Percentiles rank a stretch among this genome's conserved stretches.
Evolutionary conservation across 805 yeast genomes (phyloP).

Genomic region (Candida silvatica): DNA sequence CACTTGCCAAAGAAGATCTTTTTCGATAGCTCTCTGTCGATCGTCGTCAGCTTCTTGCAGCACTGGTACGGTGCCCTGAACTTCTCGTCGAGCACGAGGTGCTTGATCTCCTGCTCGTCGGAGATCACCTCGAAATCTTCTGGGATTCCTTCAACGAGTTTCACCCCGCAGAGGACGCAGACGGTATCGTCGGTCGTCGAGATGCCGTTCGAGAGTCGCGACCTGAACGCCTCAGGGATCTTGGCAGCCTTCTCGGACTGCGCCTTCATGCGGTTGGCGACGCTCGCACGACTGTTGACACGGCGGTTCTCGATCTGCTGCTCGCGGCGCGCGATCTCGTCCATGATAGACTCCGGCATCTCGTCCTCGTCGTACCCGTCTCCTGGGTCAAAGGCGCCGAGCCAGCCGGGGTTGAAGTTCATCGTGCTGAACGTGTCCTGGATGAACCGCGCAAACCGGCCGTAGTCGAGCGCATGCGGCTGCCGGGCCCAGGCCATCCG

Average conservation of each 20-base stretch:
- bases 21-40: constrained; percentile 53
- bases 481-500: too few species aligned
- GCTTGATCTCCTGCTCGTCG: constrained; percentile 14
- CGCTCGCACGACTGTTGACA: constrained; percentile 11
- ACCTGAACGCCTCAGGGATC: constrained; percentile 8
- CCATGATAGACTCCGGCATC: constrained; percentile 22
- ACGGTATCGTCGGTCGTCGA: constrained; percentile 30
- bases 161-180: constrained; percentile 66
- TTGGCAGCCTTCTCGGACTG: constrained; percentile 8
- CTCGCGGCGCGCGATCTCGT: constrained; percentile 18
- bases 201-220: constrained; percentile 18
- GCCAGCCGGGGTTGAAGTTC: not conserved
- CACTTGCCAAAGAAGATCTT: constrained; percentile 61
- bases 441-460: not conserved
- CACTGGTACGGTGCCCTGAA: constrained; percentile 61
- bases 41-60: constrained; percentile 34
- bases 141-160: constrained; percentile 69
- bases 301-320: constrained; percentile 20
- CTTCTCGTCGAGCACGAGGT: constrained; percentile 16
- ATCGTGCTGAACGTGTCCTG: not conserved
- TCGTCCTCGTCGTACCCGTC: constrained; percentile 10
- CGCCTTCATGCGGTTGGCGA: constrained; percentile 15
- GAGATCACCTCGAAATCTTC: constrained; percentile 28
- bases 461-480: too few species aligned
- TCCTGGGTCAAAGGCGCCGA: not conserved